A percentile compares a stretch with the other conserved stretches of the same genome.
Evolutionary conservation across 768 basidiomycete genomes (phyloP).

Genomic region (Tylopilus intermedius): DNA sequence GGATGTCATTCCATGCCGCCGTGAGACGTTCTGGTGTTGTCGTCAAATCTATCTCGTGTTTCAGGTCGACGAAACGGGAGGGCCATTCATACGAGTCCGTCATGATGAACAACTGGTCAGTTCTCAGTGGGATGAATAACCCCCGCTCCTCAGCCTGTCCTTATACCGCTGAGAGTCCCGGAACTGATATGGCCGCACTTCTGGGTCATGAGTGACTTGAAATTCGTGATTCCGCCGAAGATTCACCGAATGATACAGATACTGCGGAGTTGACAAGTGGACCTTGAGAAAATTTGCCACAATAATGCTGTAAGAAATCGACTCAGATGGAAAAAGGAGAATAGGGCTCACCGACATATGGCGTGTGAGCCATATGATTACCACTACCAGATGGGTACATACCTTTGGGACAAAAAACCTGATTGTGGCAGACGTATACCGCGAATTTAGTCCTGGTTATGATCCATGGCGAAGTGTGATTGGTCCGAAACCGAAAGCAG

Average conservation of each 20-base stretch:
- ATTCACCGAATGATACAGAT: conserved; percentile 8
- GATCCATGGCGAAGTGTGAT: conserved; percentile 1
- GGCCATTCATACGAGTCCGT: conserved; percentile 13
- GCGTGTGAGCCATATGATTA: too few species aligned
- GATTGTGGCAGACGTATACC: background rate
- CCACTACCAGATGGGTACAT: background rate
- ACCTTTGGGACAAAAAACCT: background rate
- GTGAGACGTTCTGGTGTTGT: conserved; percentile 47
- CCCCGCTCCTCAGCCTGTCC: background rate
- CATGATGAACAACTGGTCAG: conserved; percentile 9
- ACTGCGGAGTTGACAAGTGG: too few species aligned
- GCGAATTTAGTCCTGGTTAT: background rate
- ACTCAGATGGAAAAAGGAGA: too few species aligned
- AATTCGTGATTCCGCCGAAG: conserved; percentile 3
- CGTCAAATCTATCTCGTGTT: conserved; percentile 48
- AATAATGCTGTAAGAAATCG: too few species aligned
- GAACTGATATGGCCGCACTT: background rate
- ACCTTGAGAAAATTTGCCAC: background rate
- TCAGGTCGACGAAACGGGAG: conserved; percentile 51
- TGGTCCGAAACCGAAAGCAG: conserved; percentile 7
- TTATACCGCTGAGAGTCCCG: conserved; percentile 10
- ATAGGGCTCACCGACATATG: too few species aligned
- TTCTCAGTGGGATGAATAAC: background rate
- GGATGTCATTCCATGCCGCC: conserved; percentile 54
- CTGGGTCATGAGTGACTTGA: background rate